Conservation (phyloP, 176 grass and related monocot species). For the Elaeis guineensis region DNA sequence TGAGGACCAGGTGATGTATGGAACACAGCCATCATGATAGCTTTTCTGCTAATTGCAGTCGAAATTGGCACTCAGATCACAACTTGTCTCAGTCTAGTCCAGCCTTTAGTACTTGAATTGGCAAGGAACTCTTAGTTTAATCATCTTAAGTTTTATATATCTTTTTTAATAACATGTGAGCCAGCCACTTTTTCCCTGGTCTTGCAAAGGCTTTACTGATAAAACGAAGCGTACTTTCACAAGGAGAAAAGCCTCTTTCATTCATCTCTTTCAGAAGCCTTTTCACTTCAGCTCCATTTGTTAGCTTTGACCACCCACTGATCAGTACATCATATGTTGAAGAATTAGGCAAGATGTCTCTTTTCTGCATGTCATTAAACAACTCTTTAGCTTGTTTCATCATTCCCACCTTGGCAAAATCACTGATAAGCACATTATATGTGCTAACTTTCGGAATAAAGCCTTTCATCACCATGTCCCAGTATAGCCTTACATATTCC, state of each 20-base stretch:
- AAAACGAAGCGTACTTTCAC: constrained; percentile 49
- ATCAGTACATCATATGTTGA: constrained; percentile 83
- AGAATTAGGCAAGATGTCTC: constrained; percentile 49
- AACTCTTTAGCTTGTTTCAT: constrained; percentile 86
- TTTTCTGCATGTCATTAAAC: constrained; percentile 68
- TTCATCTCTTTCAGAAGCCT: constrained; percentile 80
- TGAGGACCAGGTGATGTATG: too few species aligned
- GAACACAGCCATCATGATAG: too few species aligned
- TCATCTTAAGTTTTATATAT: constrained; percentile 39
- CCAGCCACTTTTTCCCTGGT: constrained; percentile 44
- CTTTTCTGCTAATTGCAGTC: too few species aligned
- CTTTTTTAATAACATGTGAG: constrained; percentile 45
- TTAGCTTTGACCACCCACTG: constrained; percentile 75
- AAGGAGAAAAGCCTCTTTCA: constrained; percentile 56
- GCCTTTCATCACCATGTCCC: constrained; percentile 73
- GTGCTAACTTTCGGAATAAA: constrained; percentile 94
- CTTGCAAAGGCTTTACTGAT: constrained; percentile 73
- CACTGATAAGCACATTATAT: constrained; percentile 72
- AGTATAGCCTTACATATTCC: constrained; percentile 67
- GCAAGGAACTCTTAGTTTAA: not conserved
- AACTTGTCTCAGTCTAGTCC: too few species aligned
- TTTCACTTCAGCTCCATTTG: constrained; percentile 60
- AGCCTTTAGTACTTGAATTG: too few species aligned
- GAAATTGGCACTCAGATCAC: too few species aligned
- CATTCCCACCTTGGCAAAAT: constrained; percentile 70